Conservation (phyloP, 495 filamentous ascomycete genomes). For the Podospora pseudoanserina region DNA sequence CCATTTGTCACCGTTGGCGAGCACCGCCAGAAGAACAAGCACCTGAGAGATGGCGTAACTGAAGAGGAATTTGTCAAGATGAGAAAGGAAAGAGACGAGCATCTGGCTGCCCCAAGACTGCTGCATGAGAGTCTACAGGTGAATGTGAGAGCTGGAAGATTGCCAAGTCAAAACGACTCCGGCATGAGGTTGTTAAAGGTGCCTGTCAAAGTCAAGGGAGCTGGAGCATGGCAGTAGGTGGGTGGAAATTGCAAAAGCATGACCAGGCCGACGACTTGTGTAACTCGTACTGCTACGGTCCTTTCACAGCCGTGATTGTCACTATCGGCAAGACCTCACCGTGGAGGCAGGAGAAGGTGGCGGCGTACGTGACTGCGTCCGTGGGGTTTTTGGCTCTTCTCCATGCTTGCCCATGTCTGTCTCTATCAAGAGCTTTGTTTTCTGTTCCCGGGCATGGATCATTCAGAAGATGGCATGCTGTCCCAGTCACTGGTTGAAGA, state of each 20-base stretch:
- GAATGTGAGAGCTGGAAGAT: conserved; percentile 53
- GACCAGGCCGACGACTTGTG: background rate
- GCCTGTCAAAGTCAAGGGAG: conserved; percentile 37
- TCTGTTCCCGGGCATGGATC: too few relatives aligned
- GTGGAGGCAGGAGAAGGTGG: too few relatives aligned
- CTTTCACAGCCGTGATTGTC: too few relatives aligned
- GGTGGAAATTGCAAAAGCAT: background rate
- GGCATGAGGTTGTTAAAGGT: conserved; percentile 43
- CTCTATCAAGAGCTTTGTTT: too few relatives aligned
- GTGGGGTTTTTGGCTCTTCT: too few relatives aligned
- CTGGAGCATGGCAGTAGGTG: background rate
- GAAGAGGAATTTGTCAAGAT: conserved; percentile 49
- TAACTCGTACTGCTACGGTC: too few relatives aligned
- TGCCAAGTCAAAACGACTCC: conserved; percentile 37
- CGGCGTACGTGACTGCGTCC: too few relatives aligned
- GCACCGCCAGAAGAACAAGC: conserved; percentile 50
- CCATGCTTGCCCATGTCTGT: too few relatives aligned
- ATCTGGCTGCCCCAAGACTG: conserved; percentile 47
- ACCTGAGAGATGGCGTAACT: conserved; percentile 41
- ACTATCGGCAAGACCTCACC: too few relatives aligned
- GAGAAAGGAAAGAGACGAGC: conserved; percentile 46
- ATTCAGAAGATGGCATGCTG: too few relatives aligned
- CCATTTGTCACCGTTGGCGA: conserved; percentile 49
- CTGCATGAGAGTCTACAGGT: conserved; percentile 56
- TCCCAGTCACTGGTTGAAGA: too few relatives aligned